These are phyloP conservation scores for Phytophthora quininea DNA, from an alignment of 352 stramenopile genomes.

Conservation along the genomic window DNA sequence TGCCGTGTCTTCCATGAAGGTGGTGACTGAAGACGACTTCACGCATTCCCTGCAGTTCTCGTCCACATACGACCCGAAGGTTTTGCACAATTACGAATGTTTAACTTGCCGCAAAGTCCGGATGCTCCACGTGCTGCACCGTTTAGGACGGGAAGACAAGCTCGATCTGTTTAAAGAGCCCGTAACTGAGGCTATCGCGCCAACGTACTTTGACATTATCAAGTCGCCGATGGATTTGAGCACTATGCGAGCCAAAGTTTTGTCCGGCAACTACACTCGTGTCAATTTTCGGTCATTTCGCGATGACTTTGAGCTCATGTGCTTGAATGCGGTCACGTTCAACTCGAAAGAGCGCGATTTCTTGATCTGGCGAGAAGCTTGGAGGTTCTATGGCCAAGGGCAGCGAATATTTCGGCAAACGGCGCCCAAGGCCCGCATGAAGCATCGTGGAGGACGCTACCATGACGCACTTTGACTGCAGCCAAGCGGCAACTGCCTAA, in stretches of 20 bases:
- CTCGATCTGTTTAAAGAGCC: constrained; percentile 93
- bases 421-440: constrained; percentile 78
- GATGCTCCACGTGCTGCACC: constrained; percentile 73
- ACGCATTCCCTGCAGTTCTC: constrained; percentile 67
- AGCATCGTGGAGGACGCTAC: constrained; percentile 71
- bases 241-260: constrained; percentile 85
- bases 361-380: constrained; percentile 93
- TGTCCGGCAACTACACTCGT: constrained; percentile 72
- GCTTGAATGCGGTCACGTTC: constrained; percentile 95
- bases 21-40: constrained; percentile 65
- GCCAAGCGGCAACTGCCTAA: constrained; percentile 84
- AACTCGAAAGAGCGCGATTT: constrained; percentile 92
- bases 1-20: constrained; percentile 33
- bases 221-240: constrained; percentile 93
- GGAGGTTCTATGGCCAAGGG: constrained; percentile 90
- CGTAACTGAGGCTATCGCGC: constrained; percentile 92
- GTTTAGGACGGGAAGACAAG: constrained; percentile 77
- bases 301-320: constrained; percentile 96
- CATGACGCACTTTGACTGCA: constrained; percentile 75
- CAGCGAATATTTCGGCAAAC: constrained; percentile 75
- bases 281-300: constrained; percentile 82
- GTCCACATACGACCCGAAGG: constrained; percentile 65
- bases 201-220: constrained; percentile 94
- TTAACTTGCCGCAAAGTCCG: constrained; percentile 78
- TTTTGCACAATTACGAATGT: constrained; percentile 86